Conservation (phyloP, 805 yeast species). For the Schwanniomyces vanrijiae region DNA sequence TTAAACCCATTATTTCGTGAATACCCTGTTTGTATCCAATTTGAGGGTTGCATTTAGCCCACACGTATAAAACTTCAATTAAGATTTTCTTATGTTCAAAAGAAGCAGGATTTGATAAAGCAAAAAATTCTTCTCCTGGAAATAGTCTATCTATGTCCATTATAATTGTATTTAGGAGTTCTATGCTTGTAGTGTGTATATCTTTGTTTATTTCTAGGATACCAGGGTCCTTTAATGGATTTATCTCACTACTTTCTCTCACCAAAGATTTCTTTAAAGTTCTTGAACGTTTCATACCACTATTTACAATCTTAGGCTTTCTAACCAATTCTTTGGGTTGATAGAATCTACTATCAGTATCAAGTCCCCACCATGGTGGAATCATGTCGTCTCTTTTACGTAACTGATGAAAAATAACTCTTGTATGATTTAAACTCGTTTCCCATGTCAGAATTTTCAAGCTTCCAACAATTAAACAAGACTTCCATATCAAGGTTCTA, state of each 20-base stretch:
- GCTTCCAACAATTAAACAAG: conserved; percentile 34
- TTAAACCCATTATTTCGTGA: conserved; percentile 53
- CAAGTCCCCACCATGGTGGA: conserved; percentile 39
- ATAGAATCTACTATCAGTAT: conserved; percentile 28
- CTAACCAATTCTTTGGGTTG: conserved; percentile 12
- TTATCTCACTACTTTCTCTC: conserved; percentile 17
- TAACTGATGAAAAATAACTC: conserved; percentile 37
- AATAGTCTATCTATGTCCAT: conserved; percentile 53
- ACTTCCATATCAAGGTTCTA: conserved; percentile 39
- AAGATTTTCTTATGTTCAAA: conserved; percentile 25
- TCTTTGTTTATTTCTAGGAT: conserved; percentile 2
- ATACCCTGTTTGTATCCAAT: conserved; percentile 56
- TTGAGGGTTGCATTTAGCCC: conserved; percentile 49
- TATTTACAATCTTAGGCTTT: not conserved
- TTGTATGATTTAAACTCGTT: conserved; percentile 22
- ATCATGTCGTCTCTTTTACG: conserved; percentile 25
- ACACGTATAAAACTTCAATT: conserved; percentile 45
- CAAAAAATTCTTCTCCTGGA: conserved; percentile 43
- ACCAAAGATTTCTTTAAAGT: conserved; percentile 12
- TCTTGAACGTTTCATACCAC: not conserved
- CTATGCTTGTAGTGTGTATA: conserved; percentile 29
- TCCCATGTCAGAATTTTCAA: conserved; percentile 36
- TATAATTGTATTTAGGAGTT: conserved; percentile 43
- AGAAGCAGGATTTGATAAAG: conserved; percentile 13
- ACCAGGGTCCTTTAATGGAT: conserved; percentile 15